Percentiles rank a stretch among this genome's conserved stretches.
Evolutionary conservation across 1,139 yeast genomes (phyloP).

Genomic region (Geotrichum fermentans): DNA sequence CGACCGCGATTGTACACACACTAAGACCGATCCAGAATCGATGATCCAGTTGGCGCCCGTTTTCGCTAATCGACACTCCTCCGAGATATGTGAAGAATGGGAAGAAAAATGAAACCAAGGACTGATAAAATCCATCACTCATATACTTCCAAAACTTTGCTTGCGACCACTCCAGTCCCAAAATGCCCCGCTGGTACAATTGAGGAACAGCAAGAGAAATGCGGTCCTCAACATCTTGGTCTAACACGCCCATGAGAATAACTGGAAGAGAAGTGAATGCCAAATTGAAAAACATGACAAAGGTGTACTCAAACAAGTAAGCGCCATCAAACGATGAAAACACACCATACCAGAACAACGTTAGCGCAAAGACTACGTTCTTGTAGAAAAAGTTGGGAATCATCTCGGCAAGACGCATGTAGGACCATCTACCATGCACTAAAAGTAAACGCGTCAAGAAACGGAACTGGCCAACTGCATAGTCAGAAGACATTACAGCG

Average conservation of each 20-base stretch:
- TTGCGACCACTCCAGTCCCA: conserved; percentile 76
- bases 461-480: conserved; percentile 93
- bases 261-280: conserved; percentile 95
- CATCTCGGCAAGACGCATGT: conserved; percentile 87
- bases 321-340: conserved; percentile 84
- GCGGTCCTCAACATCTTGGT: conserved; percentile 83
- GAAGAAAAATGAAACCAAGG: conserved; percentile 65
- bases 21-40: conserved; percentile 79
- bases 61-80: conserved; percentile 52
- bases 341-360: conserved; percentile 90
- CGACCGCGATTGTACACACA: conserved; percentile 73
- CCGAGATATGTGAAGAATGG: conserved; percentile 65
- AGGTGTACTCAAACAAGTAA: conserved; percentile 86
- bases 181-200: conserved; percentile 76
- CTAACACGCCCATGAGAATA: conserved; percentile 82
- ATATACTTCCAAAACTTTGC: conserved; percentile 74
- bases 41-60: conserved; percentile 71
- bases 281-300: conserved; percentile 84
- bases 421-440: conserved; percentile 97
- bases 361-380: conserved; percentile 81
- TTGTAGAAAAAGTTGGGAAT: conserved; percentile 89
- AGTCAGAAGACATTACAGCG: conserved; percentile 98
- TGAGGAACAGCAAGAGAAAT: conserved; percentile 83
- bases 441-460: conserved; percentile 69
- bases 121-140: conserved; percentile 80